These are phyloP conservation scores for Sequoiadendron giganteum DNA, from an alignment of 75 land plant species.

Conservation along the genomic window DNA sequence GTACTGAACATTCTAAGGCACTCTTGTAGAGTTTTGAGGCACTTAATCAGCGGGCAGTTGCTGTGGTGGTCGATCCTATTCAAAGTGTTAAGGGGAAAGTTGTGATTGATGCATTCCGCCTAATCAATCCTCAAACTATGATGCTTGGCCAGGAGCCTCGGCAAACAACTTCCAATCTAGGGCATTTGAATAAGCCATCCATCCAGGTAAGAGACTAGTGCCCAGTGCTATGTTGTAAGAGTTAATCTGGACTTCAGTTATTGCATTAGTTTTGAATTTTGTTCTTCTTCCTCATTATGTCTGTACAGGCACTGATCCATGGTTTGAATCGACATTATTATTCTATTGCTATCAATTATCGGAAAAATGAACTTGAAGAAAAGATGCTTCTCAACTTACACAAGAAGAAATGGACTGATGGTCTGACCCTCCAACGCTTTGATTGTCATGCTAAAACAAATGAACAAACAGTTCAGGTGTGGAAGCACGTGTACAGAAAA, in stretches of 20 bases:
- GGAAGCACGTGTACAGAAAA: not conserved
- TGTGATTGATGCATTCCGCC: conserved; percentile 97
- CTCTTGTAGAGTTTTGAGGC: conserved; percentile 95
- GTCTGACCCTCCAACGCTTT: conserved; percentile 75
- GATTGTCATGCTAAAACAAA: conserved; percentile 91
- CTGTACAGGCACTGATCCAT: conserved; percentile 87
- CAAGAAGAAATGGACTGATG: conserved; percentile 99
- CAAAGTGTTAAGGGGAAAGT: conserved; percentile 99
- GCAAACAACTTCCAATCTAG: conserved; percentile 95
- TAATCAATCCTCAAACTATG: conserved; percentile 98
- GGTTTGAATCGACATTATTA: conserved; percentile 96
- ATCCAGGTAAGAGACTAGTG: conserved; percentile 60
- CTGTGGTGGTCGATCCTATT: conserved; percentile 96
- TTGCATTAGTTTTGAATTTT: not conserved
- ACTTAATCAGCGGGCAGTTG: conserved; percentile 93
- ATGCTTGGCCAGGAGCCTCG: conserved; percentile 99
- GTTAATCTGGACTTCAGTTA: not conserved
- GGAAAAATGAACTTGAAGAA: conserved; percentile 97
- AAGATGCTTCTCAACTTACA: conserved; percentile 96
- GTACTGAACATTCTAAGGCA: not conserved
- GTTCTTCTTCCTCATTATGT: not conserved
- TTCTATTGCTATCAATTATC: conserved; percentile 95
- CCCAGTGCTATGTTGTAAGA: not conserved
- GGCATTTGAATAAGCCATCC: conserved; percentile 97
- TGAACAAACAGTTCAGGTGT: conserved; percentile 90